Base-by-base conservation (phyloP, 345 rosid genomes). In the Salix viminalis region DNA sequence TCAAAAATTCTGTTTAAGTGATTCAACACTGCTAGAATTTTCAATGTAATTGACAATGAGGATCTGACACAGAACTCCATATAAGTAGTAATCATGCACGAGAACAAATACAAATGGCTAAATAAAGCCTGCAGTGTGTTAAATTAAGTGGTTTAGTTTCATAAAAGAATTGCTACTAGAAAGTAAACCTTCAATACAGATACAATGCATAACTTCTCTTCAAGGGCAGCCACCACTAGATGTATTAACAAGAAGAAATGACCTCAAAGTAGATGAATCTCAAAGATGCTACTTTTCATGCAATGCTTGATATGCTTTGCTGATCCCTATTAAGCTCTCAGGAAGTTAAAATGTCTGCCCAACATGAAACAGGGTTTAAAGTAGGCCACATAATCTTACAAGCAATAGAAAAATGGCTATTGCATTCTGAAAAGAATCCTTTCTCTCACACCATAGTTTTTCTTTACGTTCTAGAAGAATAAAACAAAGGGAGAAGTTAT, bases 101-200 rank as follows among this genome's bases (percentile, higher is more conserved):
- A 58, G 64, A 71, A 71, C 37, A 71, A 48, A 46, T 71, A 71
- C 34, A 19, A 50, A 48, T 71, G 74, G 62, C 42, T 48, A 50
- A 56, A 48, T 71, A 71, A n/a, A 71, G 74, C 74, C 62, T 48
- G 74, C 62, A 71, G 44, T 28, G 62, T 46, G 37, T 71, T 48
- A 71, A 71, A 28, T 71, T 30, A 36, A 50, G 56, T 48, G 32
- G 11, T 24, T 71, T 52, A 71, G 74, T 50, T 50, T 42, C 28
- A 28, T 26, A 71, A 32, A 28, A 71, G 44, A 39, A 24, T n/a
- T 68, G 23, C 50, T 15, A 3, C 48, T 19, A 4, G 52, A 24
- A 41, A 23, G 70, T 37, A 37, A 67, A n/a, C 44, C 41, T 68
- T 46, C 48, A 5, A 68, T 44, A 15, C 71, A 68, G 48, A 68